A percentile compares a stretch with the other conserved stretches of the same genome.
Evolutionary conservation across 2,329 filamentous ascomycete species (phyloP).

Genomic region (Colletotrichum camelliae): DNA sequence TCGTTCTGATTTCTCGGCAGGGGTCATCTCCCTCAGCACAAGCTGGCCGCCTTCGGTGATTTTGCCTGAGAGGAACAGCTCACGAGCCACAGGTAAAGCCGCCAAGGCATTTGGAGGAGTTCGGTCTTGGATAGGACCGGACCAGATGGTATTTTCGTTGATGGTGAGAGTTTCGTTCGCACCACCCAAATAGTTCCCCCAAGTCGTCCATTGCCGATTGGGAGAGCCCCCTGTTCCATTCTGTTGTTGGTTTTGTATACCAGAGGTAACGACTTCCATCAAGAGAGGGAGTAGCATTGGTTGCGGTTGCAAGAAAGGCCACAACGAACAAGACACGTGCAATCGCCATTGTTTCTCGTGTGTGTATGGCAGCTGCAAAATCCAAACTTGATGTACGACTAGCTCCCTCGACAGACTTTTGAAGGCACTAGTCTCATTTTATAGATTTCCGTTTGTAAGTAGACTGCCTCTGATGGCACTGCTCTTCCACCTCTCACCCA

Average conservation of each 20-base stretch:
- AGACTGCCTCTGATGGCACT: not conserved
- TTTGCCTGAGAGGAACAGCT: conserved; percentile 38
- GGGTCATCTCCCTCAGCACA: conserved; percentile 38
- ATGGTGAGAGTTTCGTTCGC: conserved; percentile 45
- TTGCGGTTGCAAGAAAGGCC: not conserved
- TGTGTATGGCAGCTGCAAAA: not conserved
- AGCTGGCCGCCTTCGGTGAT: conserved; percentile 41
- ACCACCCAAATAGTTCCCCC: conserved; percentile 47
- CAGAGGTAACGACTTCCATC: conserved; percentile 4
- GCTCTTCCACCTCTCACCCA: not conserved
- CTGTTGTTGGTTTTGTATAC: not conserved
- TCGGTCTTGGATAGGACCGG: conserved; percentile 48
- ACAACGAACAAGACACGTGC: not conserved
- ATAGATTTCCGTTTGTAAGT: not conserved
- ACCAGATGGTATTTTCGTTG: conserved; percentile 56
- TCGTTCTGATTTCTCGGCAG: conserved; percentile 39
- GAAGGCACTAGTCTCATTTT: not conserved
- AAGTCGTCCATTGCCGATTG: conserved; percentile 53
- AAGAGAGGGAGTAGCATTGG: not conserved
- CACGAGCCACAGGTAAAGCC: conserved; percentile 37
- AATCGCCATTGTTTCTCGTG: not conserved
- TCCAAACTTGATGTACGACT: not conserved
- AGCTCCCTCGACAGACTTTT: not conserved
- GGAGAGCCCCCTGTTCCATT: conserved; percentile 37
- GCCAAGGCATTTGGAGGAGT: conserved; percentile 40